Percentiles rank a stretch among this genome's conserved stretches.
Conservation (phyloP, 768 basidiomycete species). For the Serendipita sp. region DNA sequence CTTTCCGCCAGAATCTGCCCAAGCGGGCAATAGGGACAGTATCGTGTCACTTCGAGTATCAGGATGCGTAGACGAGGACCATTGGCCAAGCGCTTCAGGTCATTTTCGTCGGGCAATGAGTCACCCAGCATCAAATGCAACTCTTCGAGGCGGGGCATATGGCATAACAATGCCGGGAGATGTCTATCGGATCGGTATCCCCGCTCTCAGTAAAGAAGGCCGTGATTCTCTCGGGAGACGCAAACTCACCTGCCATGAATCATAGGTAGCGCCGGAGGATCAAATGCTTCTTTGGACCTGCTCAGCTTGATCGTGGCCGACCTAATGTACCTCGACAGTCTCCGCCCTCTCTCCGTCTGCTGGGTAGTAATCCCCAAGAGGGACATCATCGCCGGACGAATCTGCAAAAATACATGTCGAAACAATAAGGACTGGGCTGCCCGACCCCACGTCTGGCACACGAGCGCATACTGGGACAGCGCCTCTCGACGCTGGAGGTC, state of each 20-base stretch:
- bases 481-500: not conserved
- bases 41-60: not conserved
- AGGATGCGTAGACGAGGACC: not conserved
- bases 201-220: not conserved
- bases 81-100: not conserved
- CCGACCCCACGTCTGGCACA: not conserved
- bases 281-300: not conserved
- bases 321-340: not conserved
- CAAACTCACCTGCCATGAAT: not conserved
- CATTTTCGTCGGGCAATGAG: not conserved
- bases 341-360: not conserved
- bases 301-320: not conserved
- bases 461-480: not conserved
- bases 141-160: not conserved
- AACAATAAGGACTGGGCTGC: not conserved
- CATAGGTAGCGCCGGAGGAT: not conserved
- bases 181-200: not conserved
- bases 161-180: not conserved
- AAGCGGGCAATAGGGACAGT: not conserved
- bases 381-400: not conserved
- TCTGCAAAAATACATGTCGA: slow-evolving; percentile 1
- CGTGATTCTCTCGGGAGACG: no score
- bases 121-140: not conserved
- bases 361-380: not conserved
- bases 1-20: not conserved